phyloP scores from a whole-genome alignment of 2,329 filamentous ascomycete species.

The Dothistroma septosporum region DNA sequence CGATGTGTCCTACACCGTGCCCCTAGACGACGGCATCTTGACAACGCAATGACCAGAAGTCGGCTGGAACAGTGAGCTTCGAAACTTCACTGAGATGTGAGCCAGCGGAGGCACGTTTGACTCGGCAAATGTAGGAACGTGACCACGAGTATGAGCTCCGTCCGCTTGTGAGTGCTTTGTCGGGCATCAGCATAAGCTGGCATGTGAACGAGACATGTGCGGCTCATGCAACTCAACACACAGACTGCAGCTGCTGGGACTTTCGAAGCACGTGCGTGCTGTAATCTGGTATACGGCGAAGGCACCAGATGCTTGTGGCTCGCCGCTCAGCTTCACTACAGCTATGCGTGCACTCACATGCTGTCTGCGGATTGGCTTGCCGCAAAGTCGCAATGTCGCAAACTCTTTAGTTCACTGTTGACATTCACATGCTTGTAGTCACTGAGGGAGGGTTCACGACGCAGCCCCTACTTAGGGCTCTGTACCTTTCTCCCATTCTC shows the following conservation, averaged over 20 bases:
- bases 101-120: background rate
- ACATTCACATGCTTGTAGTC: background rate
- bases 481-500: background rate
- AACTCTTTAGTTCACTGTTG: background rate
- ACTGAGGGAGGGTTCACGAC: background rate
- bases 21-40: conserved; percentile 55
- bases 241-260: background rate
- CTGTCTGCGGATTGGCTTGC: background rate
- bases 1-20: conserved; percentile 55
- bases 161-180: background rate
- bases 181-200: background rate
- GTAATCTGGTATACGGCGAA: background rate
- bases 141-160: background rate
- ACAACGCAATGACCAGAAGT: conserved; percentile 57
- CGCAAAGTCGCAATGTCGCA: background rate
- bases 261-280: background rate
- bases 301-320: background rate
- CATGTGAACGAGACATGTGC: background rate
- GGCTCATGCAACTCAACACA: background rate
- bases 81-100: conserved; percentile 6
- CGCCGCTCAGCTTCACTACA: background rate
- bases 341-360: background rate
- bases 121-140: background rate
- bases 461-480: background rate
- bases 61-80: conserved; percentile 48